These are phyloP conservation scores for Laguncularia racemosa DNA, from an alignment of 345 rosid species.

Conservation along the genomic window DNA sequence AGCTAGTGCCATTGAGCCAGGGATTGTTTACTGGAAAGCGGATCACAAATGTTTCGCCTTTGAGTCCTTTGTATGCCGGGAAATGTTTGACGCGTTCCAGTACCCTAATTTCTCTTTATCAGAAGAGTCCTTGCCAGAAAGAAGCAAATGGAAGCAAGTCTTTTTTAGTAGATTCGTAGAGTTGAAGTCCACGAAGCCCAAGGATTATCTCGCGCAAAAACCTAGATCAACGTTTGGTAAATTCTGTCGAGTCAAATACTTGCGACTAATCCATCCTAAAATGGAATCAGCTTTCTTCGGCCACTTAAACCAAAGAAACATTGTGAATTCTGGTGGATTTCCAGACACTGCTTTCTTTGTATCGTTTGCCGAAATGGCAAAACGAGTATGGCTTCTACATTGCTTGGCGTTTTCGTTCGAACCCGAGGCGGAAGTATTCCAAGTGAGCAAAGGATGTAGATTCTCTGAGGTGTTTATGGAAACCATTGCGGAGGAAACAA, in stretches of 20 bases:
- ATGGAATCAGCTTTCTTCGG: slow-evolving; percentile 77
- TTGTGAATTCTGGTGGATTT: slow-evolving; percentile 36
- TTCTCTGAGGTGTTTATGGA: slow-evolving; percentile 92
- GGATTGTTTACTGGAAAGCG: slow-evolving; percentile 40
- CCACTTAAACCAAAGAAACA: slow-evolving; percentile 41
- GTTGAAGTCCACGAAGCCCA: slow-evolving; percentile 43
- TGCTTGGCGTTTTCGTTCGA: slow-evolving; percentile 73
- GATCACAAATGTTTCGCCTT: slow-evolving; percentile 77
- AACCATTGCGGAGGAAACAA: slow-evolving; percentile 47
- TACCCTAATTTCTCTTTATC: slow-evolving; percentile 36
- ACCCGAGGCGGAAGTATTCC: slow-evolving; percentile 59
- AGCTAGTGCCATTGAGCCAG: slow-evolving; percentile 44
- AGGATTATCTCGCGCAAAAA: slow-evolving; percentile 38
- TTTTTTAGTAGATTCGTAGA: slow-evolving; percentile 62
- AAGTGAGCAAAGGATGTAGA: slow-evolving; percentile 41
- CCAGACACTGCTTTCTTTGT: slow-evolving; percentile 49
- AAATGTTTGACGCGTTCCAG: slow-evolving; percentile 72
- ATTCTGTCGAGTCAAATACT: slow-evolving; percentile 59
- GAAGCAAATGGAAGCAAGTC: slow-evolving; percentile 19
- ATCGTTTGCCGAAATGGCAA: slow-evolving; percentile 71
- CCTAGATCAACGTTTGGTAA: slow-evolving; percentile 58
- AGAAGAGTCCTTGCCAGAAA: slow-evolving; percentile 22
- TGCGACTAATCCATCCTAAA: slow-evolving; percentile 61
- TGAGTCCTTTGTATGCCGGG: slow-evolving; percentile 63
- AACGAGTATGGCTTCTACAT: slow-evolving; percentile 77